A percentile compares a stretch with the other conserved stretches of the same genome.
Conservation (phyloP, 768 basidiomycete species). For the Tephrocybe sp. region DNA sequence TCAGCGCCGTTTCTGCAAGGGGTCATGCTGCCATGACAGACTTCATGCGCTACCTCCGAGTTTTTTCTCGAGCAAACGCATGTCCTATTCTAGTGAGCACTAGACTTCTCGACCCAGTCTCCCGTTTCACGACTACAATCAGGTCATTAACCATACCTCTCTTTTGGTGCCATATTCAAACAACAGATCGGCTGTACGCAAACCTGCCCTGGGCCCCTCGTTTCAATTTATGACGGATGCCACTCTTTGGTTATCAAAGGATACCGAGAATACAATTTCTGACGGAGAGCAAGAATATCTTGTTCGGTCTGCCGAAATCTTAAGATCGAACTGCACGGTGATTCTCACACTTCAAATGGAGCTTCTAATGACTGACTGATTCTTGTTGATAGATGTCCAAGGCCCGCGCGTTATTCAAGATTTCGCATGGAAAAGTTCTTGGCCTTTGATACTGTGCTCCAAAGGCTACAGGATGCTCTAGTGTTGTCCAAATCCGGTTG, state of each 20-base stretch:
- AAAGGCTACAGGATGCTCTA: slow-evolving; percentile 17
- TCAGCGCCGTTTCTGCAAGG: slow-evolving; percentile 66
- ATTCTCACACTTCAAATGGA: background rate
- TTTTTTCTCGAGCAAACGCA: slow-evolving; percentile 39
- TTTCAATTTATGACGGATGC: slow-evolving; percentile 72
- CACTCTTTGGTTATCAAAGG: slow-evolving; percentile 63
- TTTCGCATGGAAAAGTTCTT: slow-evolving; percentile 25
- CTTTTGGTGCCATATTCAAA: slow-evolving; percentile 14
- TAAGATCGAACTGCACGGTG: slow-evolving; percentile 42
- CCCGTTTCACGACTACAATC: slow-evolving; percentile 1
- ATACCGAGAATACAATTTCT: slow-evolving; percentile 8
- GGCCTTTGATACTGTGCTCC: background rate
- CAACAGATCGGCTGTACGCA: slow-evolving; percentile 33
- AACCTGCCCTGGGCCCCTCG: slow-evolving; percentile 74
- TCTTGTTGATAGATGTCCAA: slow-evolving; percentile 28
- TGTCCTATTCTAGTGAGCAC: slow-evolving; percentile 52
- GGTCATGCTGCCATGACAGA: slow-evolving; percentile 74
- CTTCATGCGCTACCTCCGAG: slow-evolving; percentile 64
- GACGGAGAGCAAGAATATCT: slow-evolving; percentile 19
- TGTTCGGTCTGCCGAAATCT: slow-evolving; percentile 35
- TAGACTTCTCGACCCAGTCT: slow-evolving; percentile 14
- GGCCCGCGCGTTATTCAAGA: slow-evolving; percentile 38
- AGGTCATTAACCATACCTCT: slow-evolving; percentile 66
- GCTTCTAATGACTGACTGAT: background rate
- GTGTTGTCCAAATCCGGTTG: background rate